Percentiles rank a stretch among this genome's conserved stretches.
Conservation (phyloP, 768 basidiomycete genomes). For the Leccinum broughii region DNA sequence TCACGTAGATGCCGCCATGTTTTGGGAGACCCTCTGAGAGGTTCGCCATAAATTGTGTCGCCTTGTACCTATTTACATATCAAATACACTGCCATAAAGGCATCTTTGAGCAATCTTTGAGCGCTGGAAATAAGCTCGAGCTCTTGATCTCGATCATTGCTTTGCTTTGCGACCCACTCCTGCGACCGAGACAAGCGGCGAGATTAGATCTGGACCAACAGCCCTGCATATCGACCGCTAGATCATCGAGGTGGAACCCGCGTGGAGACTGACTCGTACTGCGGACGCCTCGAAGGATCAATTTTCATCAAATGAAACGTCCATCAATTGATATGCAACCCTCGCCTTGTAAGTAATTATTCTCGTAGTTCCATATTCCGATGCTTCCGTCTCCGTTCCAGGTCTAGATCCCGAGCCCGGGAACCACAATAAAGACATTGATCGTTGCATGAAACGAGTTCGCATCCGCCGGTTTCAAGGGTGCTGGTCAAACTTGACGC, state of each 20-base stretch:
- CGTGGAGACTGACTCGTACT: neutral
- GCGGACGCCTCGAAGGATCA: neutral
- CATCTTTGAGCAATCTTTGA: neutral
- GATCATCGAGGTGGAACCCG: neutral
- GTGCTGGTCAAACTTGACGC: neutral
- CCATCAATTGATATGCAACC: constrained; percentile 14
- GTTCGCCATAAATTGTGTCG: neutral
- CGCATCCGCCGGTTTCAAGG: neutral
- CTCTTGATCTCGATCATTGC: neutral
- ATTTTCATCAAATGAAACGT: neutral
- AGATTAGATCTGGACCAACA: neutral
- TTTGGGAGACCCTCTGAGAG: neutral
- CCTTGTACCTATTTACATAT: neutral
- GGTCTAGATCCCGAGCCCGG: neutral
- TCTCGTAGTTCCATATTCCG: constrained; percentile 12
- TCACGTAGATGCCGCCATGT: neutral
- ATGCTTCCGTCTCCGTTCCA: constrained; percentile 3
- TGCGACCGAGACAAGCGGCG: neutral
- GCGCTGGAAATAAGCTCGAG: neutral
- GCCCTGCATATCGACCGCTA: neutral
- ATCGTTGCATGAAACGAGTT: constrained; percentile 32
- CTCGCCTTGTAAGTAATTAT: constrained; percentile 31
- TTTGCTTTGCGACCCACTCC: neutral
- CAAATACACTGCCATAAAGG: neutral
- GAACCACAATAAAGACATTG: neutral